Base-by-base conservation (phyloP, 345 rosid genomes). In the Carallia brachiata region DNA sequence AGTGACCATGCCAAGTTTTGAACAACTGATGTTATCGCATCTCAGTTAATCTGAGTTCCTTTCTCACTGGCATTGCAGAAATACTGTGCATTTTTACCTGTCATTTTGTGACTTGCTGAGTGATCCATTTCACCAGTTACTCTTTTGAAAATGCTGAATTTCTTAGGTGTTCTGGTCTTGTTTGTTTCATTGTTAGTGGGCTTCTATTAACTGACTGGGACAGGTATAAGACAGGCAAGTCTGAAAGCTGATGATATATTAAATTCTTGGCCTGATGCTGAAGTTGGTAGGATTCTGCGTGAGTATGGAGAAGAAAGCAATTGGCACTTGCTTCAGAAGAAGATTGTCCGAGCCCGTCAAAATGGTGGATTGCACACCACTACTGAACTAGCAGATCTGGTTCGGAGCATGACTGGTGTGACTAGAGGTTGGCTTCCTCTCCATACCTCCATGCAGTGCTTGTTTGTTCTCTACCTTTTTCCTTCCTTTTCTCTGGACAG, bases 291-390 rank as follows among this genome's bases (percentile, higher is more conserved):
- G 53, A 73, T 94, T 62, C 78, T 94, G 61, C 81, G 87, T 61
- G 97, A 94, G 6, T 91, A 89, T 64, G 97, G 97, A 1, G 98
- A 93, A 80, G 98, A 93, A 76, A 89, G 85, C 79, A 87, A 88
- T 75, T 89, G 97, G 97, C 69, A 66, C 60, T 68, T 63, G 66
- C 90, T 94, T 68, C 93, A 79, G 78, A 89, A 62, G 19, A 90
- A 85, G 75, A 90, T 91, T 74, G 76, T 84, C 72, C 88, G 76
- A 74, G 90, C 93, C 34, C 90, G 98, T 56, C 71, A 75, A 59
- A 55, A 17, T 1, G 90, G 97, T 53, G 97, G 97, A 56, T 78
- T 94, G 86, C 95, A 88, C 82, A 81, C 95, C 70, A 90, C 98
- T n/a, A 76, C 84, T 50, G 95, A 91, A 50, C 83, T 91, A 31